phyloP scores from a whole-genome alignment of 2,329 filamentous ascomycete genomes.

The Fusarium burgessii region DNA sequence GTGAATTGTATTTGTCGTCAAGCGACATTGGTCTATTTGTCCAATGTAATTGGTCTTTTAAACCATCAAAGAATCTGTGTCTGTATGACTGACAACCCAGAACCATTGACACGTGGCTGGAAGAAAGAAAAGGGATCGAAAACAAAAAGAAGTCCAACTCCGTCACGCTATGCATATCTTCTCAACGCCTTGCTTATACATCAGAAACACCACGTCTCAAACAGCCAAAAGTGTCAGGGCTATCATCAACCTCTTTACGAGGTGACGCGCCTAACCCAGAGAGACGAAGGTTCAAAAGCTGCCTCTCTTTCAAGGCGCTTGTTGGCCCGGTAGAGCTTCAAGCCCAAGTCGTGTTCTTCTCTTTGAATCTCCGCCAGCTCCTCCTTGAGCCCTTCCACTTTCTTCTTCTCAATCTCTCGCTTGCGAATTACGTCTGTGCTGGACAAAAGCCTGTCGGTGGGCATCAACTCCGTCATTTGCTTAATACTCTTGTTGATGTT shows the following conservation, averaged over 20 bases:
- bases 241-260: slow-evolving; percentile 55
- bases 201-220: slow-evolving; percentile 13
- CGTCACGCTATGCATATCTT: slow-evolving; percentile 41
- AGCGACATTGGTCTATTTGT: slow-evolving; percentile 21
- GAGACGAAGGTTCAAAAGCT: slow-evolving; percentile 72
- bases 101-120: slow-evolving; percentile 21
- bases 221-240: slow-evolving; percentile 14
- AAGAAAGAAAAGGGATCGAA: slow-evolving; percentile 25
- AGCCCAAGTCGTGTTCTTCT: slow-evolving; percentile 82
- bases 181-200: slow-evolving; percentile 42
- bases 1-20: slow-evolving; percentile 10
- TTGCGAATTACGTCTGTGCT: slow-evolving; percentile 71
- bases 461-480: slow-evolving; percentile 83
- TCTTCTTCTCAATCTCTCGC: slow-evolving; percentile 69
- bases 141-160: slow-evolving; percentile 33
- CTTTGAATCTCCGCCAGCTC: slow-evolving; percentile 80
- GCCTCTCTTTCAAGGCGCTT: slow-evolving; percentile 78
- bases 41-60: slow-evolving; percentile 13
- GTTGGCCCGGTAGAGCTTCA: slow-evolving; percentile 79
- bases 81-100: slow-evolving; percentile 29
- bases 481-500: slow-evolving; percentile 80
- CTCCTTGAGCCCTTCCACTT: slow-evolving; percentile 72
- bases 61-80: slow-evolving; percentile 26
- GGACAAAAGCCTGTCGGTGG: slow-evolving; percentile 74
- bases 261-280: slow-evolving; percentile 86